Conservation (phyloP, 257 asterid species). For the Przewalskia tangutica region DNA sequence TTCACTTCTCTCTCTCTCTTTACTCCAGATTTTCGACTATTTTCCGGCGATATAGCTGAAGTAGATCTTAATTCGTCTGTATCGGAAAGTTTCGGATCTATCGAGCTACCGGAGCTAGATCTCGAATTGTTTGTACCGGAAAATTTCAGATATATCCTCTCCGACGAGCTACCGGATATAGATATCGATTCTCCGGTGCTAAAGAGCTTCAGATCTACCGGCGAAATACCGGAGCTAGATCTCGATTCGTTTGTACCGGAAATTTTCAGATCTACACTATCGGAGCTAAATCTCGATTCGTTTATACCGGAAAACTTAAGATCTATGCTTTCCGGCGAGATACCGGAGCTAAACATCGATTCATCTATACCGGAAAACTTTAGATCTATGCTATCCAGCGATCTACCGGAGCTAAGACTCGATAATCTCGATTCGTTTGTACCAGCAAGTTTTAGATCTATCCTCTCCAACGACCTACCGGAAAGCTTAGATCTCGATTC, state of each 20-base stretch:
- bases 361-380: neutral
- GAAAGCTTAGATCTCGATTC: too few relatives aligned
- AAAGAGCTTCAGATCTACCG: too few relatives aligned
- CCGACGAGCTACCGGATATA: too few relatives aligned
- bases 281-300: neutral
- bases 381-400: conserved; percentile 18
- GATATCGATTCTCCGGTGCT: too few relatives aligned
- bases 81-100: neutral
- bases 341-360: neutral
- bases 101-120: neutral
- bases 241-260: too few relatives aligned
- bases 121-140: too few relatives aligned
- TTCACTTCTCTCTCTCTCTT: conserved; percentile 36
- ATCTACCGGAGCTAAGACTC: neutral
- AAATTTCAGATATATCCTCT: too few relatives aligned
- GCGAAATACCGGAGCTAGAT: too few relatives aligned
- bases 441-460: neutral
- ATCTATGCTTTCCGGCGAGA: neutral
- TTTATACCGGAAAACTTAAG: too few relatives aligned
- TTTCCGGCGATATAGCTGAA: conserved; percentile 2
- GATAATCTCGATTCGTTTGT: too few relatives aligned
- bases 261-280: conserved; percentile 22
- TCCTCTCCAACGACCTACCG: neutral
- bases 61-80: neutral
- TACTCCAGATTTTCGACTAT: neutral